Percentiles rank a stretch among this genome's conserved stretches.
phyloP scores from a whole-genome alignment of 208 protist genomes.

The Wallacemonas sp. region DNA sequence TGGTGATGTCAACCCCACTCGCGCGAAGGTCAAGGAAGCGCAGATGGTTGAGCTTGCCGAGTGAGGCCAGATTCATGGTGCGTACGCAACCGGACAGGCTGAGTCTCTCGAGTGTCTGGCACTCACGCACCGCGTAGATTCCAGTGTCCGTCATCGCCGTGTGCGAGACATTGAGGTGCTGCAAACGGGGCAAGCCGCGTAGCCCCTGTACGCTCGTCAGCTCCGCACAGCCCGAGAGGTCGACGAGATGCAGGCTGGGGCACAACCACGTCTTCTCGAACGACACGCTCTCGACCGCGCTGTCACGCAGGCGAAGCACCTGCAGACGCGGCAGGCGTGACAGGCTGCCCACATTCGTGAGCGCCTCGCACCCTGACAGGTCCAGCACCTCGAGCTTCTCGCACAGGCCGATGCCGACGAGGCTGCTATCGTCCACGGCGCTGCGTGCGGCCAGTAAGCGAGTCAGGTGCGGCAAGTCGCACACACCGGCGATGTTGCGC shows the following conservation, averaged over 20 bases:
- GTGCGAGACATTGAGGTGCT: slow-evolving; percentile 19
- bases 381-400: slow-evolving; percentile 29
- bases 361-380: slow-evolving; percentile 27
- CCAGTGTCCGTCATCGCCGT: slow-evolving; percentile 17
- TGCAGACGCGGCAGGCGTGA: slow-evolving; percentile 17
- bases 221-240: slow-evolving; percentile 8
- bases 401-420: slow-evolving; percentile 24
- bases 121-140: slow-evolving; percentile 14
- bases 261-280: slow-evolving; percentile 17
- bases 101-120: slow-evolving; percentile 26
- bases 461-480: slow-evolving; percentile 4
- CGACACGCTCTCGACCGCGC: slow-evolving; percentile 1
- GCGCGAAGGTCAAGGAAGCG: slow-evolving; percentile 40
- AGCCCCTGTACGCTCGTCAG: slow-evolving; percentile 2
- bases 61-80: slow-evolving; percentile 22
- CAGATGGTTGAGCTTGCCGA: slow-evolving; percentile 28
- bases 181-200: slow-evolving; percentile 10
- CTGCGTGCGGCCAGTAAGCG: slow-evolving; percentile 20
- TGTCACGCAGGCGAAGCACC: not conserved
- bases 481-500: not conserved
- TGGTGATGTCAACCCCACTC: slow-evolving; percentile 43
- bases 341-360: slow-evolving; percentile 25
- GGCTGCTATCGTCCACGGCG: slow-evolving; percentile 21
- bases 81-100: slow-evolving; percentile 30
- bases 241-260: slow-evolving; percentile 23